These are phyloP conservation scores for Albizia julibrissin DNA, from an alignment of 306 rosid species.

Conservation along the genomic window DNA sequence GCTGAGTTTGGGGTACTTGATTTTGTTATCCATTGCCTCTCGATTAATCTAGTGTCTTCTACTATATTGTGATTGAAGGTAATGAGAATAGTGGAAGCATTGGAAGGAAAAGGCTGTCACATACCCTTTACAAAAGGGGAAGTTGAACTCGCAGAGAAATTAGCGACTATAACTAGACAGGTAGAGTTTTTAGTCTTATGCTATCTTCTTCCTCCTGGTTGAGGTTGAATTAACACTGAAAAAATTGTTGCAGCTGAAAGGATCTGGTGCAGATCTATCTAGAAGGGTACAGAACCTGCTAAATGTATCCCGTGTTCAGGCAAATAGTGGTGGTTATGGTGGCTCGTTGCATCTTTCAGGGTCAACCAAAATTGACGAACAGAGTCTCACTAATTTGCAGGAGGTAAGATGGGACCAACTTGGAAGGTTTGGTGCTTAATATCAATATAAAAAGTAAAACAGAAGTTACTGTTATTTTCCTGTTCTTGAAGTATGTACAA, in stretches of 20 bases:
- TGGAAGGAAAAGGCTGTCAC: conserved; percentile 91
- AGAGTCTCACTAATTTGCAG: conserved; percentile 83
- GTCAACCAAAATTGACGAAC: conserved; percentile 83
- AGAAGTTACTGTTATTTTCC: neutral
- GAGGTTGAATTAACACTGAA: conserved; percentile 34
- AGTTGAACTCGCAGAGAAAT: conserved; percentile 88
- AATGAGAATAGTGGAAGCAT: conserved; percentile 89
- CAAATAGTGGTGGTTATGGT: conserved; percentile 59
- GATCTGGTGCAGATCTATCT: conserved; percentile 88
- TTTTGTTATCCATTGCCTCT: conserved; percentile 7
- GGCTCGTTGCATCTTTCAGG: conserved; percentile 74
- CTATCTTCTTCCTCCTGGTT: conserved; percentile 8
- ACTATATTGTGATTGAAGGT: conserved; percentile 53
- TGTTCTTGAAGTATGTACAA: neutral
- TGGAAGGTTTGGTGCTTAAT: neutral
- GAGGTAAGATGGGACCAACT: conserved; percentile 55
- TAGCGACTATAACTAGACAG: conserved; percentile 87
- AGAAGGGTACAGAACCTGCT: conserved; percentile 88
- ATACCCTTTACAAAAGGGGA: conserved; percentile 92
- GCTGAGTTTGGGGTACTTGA: conserved; percentile 1
- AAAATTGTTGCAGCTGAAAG: conserved; percentile 71
- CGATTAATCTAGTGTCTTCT: neutral
- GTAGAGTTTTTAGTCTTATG: conserved; percentile 34
- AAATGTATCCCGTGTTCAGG: conserved; percentile 70
- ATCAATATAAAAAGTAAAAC: neutral